Evolutionary conservation across 2,329 filamentous ascomycete species (phyloP).

Genomic region (Phialophora expanda): DNA sequence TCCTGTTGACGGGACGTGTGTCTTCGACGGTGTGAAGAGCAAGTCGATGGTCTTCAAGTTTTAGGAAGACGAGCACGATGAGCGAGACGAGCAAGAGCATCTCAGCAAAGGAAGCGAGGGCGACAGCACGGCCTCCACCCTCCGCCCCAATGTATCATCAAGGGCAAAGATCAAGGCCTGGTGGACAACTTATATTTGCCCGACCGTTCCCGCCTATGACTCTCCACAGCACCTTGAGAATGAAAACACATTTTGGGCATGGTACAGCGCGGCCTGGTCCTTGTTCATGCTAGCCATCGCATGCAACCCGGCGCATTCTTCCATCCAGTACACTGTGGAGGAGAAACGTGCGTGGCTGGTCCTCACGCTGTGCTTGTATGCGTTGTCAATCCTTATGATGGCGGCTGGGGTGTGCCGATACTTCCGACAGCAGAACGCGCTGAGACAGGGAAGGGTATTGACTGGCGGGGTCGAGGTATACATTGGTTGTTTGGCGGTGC

Average conservation of each 20-base stretch:
- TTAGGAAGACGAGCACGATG: constrained; percentile 16
- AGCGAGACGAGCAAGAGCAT: neutral
- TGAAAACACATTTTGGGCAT: constrained; percentile 6
- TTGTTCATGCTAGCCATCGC: neutral
- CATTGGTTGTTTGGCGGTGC: neutral
- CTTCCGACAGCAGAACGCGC: constrained; percentile 1
- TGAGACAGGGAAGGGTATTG: neutral
- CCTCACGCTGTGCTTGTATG: neutral
- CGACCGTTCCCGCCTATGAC: neutral
- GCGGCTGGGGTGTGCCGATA: neutral
- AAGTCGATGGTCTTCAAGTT: constrained; percentile 49
- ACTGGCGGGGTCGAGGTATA: neutral
- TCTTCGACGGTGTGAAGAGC: constrained; percentile 67
- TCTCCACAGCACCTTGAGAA: neutral
- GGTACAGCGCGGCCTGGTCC: neutral
- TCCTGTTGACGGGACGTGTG: constrained; percentile 66
- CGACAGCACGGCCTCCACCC: neutral
- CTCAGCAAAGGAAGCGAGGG: neutral
- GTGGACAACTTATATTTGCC: constrained; percentile 1
- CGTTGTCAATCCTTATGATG: neutral
- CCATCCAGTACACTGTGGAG: neutral
- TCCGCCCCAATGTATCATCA: neutral
- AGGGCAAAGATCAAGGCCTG: neutral
- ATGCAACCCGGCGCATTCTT: constrained; percentile 1
- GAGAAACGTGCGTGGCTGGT: neutral